Percentiles rank a stretch among this genome's conserved stretches.
Evolutionary conservation across 2,329 filamentous ascomycete species (phyloP).

Genomic region (Claviceps sp.): DNA sequence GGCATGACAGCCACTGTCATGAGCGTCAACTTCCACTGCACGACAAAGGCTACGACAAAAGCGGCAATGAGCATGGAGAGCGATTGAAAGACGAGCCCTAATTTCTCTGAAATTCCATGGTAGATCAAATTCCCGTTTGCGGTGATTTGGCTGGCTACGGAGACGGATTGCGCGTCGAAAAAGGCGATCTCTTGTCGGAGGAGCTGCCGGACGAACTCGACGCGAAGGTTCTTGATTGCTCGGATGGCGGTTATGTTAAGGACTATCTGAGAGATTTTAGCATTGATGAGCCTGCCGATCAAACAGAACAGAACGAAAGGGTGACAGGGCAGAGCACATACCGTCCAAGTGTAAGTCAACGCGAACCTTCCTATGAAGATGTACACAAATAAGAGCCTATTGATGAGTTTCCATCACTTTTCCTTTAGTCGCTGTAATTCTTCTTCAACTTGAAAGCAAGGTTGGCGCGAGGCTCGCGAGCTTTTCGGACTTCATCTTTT

Average conservation of each 20-base stretch:
- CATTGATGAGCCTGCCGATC: not conserved
- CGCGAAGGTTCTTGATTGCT: constrained; percentile 22
- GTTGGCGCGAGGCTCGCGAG: too few species aligned
- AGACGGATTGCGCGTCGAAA: constrained; percentile 35
- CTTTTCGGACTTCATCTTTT: not conserved
- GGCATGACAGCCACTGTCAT: constrained; percentile 32
- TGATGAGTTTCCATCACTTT: not conserved
- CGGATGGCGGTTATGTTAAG: constrained; percentile 25
- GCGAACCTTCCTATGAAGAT: constrained; percentile 41
- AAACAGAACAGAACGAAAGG: too few species aligned
- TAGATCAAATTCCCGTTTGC: constrained; percentile 34
- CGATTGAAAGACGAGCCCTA: constrained; percentile 27
- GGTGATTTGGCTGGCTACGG: constrained; percentile 32
- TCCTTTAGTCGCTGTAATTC: too few species aligned
- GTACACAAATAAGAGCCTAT: constrained; percentile 34
- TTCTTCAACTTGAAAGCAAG: not conserved
- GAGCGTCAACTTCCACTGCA: constrained; percentile 30
- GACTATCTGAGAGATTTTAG: constrained; percentile 15
- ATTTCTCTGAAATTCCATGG: constrained; percentile 31
- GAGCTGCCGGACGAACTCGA: constrained; percentile 24
- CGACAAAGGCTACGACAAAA: constrained; percentile 26
- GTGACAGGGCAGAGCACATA: not conserved
- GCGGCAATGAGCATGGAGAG: constrained; percentile 26
- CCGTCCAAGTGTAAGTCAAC: constrained; percentile 20
- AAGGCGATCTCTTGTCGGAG: constrained; percentile 40